A percentile compares a stretch with the other conserved stretches of the same genome.
These are phyloP conservation scores for Aureobasidium sp. DNA, from an alignment of 2,329 filamentous ascomycete genomes.

Conservation along the genomic window DNA sequence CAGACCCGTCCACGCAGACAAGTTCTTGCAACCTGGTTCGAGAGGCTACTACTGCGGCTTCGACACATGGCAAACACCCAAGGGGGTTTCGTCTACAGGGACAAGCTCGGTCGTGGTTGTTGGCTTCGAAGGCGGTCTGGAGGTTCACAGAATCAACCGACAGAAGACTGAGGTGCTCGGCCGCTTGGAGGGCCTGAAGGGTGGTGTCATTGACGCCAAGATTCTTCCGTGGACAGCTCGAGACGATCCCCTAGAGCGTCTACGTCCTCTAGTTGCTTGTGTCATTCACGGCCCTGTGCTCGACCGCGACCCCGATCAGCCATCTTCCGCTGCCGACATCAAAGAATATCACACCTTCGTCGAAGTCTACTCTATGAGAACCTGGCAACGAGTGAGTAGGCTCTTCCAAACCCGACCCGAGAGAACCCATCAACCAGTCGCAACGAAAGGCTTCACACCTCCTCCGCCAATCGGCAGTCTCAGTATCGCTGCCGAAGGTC, in stretches of 20 bases:
- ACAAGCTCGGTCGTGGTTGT: conserved; percentile 55
- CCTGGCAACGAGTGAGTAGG: conserved; percentile 61
- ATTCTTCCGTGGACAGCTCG: conserved; percentile 61
- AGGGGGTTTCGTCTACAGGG: conserved; percentile 25
- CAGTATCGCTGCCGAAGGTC: conserved; percentile 61
- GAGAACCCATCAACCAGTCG: conserved; percentile 46
- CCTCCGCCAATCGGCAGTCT: conserved; percentile 65
- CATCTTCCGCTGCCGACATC: conserved; percentile 28
- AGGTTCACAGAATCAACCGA: conserved; percentile 65
- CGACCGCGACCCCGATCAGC: conserved; percentile 29
- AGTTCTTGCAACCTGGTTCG: conserved; percentile 28
- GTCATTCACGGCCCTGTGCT: conserved; percentile 69
- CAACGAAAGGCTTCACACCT: conserved; percentile 56
- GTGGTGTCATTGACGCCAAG: conserved; percentile 73
- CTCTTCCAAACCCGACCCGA: conserved; percentile 62
- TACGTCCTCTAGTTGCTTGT: conserved; percentile 68
- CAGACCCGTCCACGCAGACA: conserved; percentile 19
- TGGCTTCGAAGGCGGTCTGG: conserved; percentile 71
- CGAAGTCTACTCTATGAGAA: conserved; percentile 77
- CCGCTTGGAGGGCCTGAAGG: conserved; percentile 65
- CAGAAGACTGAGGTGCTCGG: conserved; percentile 62
- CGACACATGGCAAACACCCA: conserved; percentile 52
- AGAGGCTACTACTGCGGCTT: conserved; percentile 74
- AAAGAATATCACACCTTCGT: conserved; percentile 76
- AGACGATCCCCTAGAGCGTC: conserved; percentile 42